These are phyloP conservation scores for Dictyostelium capitatum DNA, from an alignment of 78 protist genomes.

Conservation along the genomic window DNA sequence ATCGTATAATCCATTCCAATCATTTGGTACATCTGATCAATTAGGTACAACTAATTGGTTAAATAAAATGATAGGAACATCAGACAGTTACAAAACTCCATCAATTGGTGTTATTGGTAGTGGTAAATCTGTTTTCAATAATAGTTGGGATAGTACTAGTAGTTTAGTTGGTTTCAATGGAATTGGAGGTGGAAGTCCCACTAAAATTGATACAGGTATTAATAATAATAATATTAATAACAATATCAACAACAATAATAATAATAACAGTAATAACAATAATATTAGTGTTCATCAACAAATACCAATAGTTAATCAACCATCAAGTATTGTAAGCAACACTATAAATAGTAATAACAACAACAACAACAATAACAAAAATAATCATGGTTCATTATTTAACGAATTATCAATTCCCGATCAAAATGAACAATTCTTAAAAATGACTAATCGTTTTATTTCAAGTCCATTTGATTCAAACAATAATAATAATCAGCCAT, in stretches of 20 bases:
- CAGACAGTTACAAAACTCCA: neutral
- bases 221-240: neutral
- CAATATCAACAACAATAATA: neutral
- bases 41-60: constrained; percentile 19
- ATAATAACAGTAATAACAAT: neutral
- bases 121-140: constrained; percentile 32
- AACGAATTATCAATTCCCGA: neutral
- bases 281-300: neutral
- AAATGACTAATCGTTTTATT: neutral
- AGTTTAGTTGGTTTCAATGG: constrained; percentile 1
- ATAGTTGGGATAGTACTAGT: neutral
- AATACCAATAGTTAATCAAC: neutral
- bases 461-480: constrained; percentile 4
- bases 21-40: neutral
- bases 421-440: constrained; percentile 3
- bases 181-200: neutral
- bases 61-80: constrained; percentile 2
- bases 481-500: neutral
- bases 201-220: neutral
- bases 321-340: no score
- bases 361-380: neutral
- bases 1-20: neutral
- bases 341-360: neutral
- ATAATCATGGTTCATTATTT: no score
- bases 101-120: constrained; percentile 73